Conservation (phyloP, 495 filamentous ascomycete genomes). For the Aspergillus funiculosus region DNA sequence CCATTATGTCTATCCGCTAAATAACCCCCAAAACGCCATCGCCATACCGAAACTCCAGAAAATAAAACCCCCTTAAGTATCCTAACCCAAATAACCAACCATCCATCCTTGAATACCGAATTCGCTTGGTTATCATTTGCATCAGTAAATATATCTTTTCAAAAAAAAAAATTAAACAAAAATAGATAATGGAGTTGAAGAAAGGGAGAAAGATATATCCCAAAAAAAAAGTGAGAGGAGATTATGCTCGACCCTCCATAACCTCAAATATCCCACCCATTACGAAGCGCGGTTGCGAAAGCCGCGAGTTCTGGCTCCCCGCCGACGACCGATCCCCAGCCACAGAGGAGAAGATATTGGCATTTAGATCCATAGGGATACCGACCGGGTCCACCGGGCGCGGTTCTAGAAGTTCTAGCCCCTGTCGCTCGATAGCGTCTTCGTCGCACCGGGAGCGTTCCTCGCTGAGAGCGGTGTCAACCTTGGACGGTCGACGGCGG, state of each 20-base stretch:
- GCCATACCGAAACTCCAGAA: too few species aligned
- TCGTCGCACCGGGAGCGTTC: constrained; percentile 37
- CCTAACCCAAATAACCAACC: background rate
- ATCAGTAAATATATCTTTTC: too few species aligned
- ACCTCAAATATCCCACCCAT: constrained; percentile 47
- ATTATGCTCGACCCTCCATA: constrained; percentile 40
- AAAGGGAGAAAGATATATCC: background rate
- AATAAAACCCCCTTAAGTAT: too few species aligned
- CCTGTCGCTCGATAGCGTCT: constrained; percentile 36
- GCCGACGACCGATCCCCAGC: constrained; percentile 6
- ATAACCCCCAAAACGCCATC: too few species aligned
- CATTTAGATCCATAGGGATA: constrained; percentile 22
- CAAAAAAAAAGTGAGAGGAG: too few species aligned
- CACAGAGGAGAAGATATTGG: constrained; percentile 6
- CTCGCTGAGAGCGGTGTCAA: constrained; percentile 39
- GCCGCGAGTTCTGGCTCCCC: background rate
- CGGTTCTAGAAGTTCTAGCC: constrained; percentile 43
- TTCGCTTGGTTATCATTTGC: too few species aligned
- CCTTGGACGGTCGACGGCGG: constrained; percentile 38
- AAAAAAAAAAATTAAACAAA: background rate
- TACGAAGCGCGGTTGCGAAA: constrained; percentile 33
- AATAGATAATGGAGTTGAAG: background rate
- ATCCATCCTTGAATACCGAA: background rate
- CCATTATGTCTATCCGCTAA: too few species aligned
- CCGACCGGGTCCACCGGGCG: constrained; percentile 33